These are phyloP conservation scores for Coemansia sp. DNA, from an alignment of 192 early-diverging fungal genomes.

Conservation along the genomic window DNA sequence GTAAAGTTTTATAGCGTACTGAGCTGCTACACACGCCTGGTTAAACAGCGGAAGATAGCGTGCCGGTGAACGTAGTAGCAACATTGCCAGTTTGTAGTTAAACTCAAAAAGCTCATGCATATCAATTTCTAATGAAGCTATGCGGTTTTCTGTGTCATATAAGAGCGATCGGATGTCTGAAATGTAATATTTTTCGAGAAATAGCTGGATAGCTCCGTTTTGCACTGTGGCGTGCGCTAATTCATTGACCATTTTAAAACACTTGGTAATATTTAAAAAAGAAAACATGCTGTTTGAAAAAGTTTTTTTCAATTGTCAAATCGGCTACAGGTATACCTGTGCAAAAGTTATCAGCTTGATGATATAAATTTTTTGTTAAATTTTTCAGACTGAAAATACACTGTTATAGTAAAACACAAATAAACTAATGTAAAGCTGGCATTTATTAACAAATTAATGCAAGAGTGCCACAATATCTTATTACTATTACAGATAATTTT, in stretches of 20 bases:
- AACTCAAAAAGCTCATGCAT: constrained; percentile 26
- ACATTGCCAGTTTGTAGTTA: constrained; percentile 24
- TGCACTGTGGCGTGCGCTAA: constrained; percentile 1
- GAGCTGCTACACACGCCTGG: constrained; percentile 12
- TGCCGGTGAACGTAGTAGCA: constrained; percentile 15
- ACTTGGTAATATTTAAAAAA: too few species aligned
- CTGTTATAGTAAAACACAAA: too few species aligned
- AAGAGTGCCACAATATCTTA: too few species aligned
- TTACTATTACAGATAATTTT: too few species aligned
- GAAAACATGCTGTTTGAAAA: too few species aligned
- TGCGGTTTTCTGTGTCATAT: background rate
- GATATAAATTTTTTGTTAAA: too few species aligned
- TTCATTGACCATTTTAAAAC: background rate
- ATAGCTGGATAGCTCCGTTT: constrained; percentile 14
- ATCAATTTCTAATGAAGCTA: constrained; percentile 17
- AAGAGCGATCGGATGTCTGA: constrained; percentile 5
- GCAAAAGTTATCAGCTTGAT: too few species aligned
- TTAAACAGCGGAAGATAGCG: constrained; percentile 15
- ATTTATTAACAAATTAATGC: too few species aligned
- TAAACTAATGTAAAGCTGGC: too few species aligned
- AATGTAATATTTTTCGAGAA: constrained; percentile 6
- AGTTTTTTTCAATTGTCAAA: too few species aligned
- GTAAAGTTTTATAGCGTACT: constrained; percentile 3
- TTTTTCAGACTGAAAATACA: too few species aligned
- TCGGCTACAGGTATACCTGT: too few species aligned